phyloP scores from a whole-genome alignment of 2,329 filamentous ascomycete genomes.

The Colletotrichum eleusines region DNA sequence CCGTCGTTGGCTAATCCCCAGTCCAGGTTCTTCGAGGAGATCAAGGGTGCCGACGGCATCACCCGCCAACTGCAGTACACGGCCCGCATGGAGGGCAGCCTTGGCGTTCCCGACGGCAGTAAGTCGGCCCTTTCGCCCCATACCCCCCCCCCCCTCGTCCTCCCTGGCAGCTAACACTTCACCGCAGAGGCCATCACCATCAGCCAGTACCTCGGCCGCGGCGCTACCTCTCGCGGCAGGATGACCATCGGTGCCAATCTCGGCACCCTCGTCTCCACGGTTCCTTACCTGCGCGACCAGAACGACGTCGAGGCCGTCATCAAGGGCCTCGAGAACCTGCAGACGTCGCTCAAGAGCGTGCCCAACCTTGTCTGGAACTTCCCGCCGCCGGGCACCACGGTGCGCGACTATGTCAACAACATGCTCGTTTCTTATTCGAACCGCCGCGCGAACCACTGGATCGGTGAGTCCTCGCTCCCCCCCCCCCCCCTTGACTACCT shows the following conservation, averaged over 20 bases:
- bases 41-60: slow-evolving; percentile 68
- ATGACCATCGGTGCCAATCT: slow-evolving; percentile 71
- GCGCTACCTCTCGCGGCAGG: slow-evolving; percentile 70
- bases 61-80: slow-evolving; percentile 75
- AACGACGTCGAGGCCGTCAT: slow-evolving; percentile 74
- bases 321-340: slow-evolving; percentile 71
- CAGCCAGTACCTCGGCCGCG: slow-evolving; percentile 73
- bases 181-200: slow-evolving; percentile 64
- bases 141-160: too few relatives aligned
- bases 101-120: slow-evolving; percentile 52
- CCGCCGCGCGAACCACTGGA: slow-evolving; percentile 65
- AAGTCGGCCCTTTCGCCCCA: slow-evolving; percentile 42
- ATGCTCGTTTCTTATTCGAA: slow-evolving; percentile 56
- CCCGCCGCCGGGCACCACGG: slow-evolving; percentile 63
- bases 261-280: slow-evolving; percentile 67
- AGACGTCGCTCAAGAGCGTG: slow-evolving; percentile 65
- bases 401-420: slow-evolving; percentile 67
- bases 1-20: slow-evolving; percentile 43
- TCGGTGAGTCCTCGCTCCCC: slow-evolving; percentile 50
- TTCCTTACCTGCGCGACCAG: slow-evolving; percentile 70
- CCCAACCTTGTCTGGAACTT: slow-evolving; percentile 67
- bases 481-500: slow-evolving; percentile 7
- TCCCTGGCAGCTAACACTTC: slow-evolving; percentile 17
- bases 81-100: slow-evolving; percentile 70
- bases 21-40: slow-evolving; percentile 64